Conservation (phyloP, 2,329 filamentous ascomycete genomes). For the Exophiala viscosa region DNA sequence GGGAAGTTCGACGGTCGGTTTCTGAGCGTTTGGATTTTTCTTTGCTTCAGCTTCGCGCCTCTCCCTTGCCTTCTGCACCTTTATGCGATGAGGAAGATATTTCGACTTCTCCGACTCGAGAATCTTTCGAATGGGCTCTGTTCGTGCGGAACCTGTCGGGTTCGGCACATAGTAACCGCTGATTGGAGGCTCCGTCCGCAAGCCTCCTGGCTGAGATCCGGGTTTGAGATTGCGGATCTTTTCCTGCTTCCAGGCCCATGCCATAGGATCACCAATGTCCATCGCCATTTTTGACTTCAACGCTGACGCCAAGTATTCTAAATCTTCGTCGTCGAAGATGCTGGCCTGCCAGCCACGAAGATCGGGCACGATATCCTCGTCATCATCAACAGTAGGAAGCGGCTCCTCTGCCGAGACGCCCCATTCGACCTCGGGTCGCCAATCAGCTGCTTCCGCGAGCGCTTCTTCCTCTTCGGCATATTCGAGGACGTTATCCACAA, state of each 20-base stretch:
- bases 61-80: conserved; percentile 85
- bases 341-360: conserved; percentile 67
- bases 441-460: conserved; percentile 31
- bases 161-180: conserved; percentile 80
- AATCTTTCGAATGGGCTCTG: conserved; percentile 92
- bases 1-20: conserved; percentile 73
- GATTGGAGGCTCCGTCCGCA: conserved; percentile 39
- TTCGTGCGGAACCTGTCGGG: conserved; percentile 76
- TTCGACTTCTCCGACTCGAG: conserved; percentile 97
- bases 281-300: conserved; percentile 47
- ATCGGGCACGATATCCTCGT: conserved; percentile 61
- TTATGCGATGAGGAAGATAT: conserved; percentile 95
- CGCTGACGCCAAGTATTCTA: conserved; percentile 51
- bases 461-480: conserved; percentile 31
- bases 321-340: conserved; percentile 66
- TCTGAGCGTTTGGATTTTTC: conserved; percentile 66
- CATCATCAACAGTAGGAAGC: conserved; percentile 63
- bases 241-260: conserved; percentile 70
- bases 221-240: conserved; percentile 66
- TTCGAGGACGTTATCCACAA: conserved; percentile 34
- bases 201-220: conserved; percentile 42
- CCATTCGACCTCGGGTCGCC: conserved; percentile 54
- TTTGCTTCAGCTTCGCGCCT: conserved; percentile 72
- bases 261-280: conserved; percentile 54
- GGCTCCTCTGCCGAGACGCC: conserved; percentile 58